Conservation (phyloP, 257 asterid species). For the Plantago elongata region DNA sequence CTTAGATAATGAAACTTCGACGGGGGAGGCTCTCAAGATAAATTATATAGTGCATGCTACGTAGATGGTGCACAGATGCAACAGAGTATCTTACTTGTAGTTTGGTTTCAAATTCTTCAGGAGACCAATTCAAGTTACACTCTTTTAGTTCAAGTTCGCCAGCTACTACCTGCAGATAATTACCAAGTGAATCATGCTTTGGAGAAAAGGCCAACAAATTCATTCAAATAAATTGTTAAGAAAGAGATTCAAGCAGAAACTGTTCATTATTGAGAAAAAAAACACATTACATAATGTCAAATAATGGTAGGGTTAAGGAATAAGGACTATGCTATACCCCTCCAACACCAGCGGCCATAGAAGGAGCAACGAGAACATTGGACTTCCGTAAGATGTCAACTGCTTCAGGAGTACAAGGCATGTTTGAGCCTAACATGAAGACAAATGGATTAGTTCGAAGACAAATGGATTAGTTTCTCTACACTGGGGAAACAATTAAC, state of each 20-base stretch:
- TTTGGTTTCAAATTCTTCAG: conserved; percentile 95
- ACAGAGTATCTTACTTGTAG: conserved; percentile 48
- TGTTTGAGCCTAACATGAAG: conserved; percentile 65
- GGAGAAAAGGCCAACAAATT: background rate
- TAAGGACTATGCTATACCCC: conserved; percentile 55
- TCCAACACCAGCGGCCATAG: conserved; percentile 97
- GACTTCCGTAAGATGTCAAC: conserved; percentile 84
- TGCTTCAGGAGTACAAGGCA: conserved; percentile 97
- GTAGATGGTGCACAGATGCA: conserved; percentile 6
- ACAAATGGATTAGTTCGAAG: conserved; percentile 12
- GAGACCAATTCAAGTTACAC: conserved; percentile 86
- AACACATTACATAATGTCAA: background rate
- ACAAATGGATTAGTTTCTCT: conserved; percentile 13
- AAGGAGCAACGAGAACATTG: conserved; percentile 81
- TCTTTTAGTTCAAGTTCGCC: conserved; percentile 96
- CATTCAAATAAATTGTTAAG: background rate
- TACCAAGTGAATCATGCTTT: background rate
- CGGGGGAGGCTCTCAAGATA: background rate
- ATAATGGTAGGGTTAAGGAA: too few relatives aligned
- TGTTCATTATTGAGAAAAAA: too few relatives aligned
- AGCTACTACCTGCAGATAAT: conserved; percentile 70
- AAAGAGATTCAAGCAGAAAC: too few relatives aligned
- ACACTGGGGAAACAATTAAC: conserved; percentile 18
- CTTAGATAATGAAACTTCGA: conserved; percentile 1
- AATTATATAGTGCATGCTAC: background rate